These are phyloP conservation scores for Paecilomyces variotii DNA, from an alignment of 2,329 filamentous ascomycete genomes.

Conservation along the genomic window DNA sequence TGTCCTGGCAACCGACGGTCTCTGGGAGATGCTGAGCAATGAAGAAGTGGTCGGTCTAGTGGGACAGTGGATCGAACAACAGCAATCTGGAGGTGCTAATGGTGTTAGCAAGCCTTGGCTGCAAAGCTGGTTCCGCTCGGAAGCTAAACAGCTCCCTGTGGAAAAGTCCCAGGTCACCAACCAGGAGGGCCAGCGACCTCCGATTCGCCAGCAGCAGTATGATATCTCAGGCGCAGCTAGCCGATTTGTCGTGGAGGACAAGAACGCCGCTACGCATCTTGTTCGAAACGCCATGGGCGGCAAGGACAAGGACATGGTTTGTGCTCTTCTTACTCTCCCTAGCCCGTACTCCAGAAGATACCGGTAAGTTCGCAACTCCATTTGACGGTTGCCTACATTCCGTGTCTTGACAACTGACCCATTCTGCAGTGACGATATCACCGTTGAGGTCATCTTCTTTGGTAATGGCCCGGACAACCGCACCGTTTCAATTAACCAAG, in stretches of 20 bases:
- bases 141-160: conserved; percentile 60
- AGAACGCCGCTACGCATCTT: conserved; percentile 92
- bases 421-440: conserved; percentile 72
- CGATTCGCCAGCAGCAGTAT: conserved; percentile 87
- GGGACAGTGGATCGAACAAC: conserved; percentile 89
- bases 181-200: conserved; percentile 64
- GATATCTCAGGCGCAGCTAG: conserved; percentile 61
- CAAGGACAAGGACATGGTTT: conserved; percentile 87
- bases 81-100: conserved; percentile 39
- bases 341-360: conserved; percentile 88
- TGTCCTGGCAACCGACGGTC: conserved; percentile 89
- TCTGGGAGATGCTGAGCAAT: conserved; percentile 99
- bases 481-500: conserved; percentile 73
- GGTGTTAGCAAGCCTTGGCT: conserved; percentile 54
- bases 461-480: conserved; percentile 70
- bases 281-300: conserved; percentile 92
- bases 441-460: conserved; percentile 98
- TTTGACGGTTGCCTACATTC: not conserved
- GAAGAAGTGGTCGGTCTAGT: conserved; percentile 96
- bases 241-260: conserved; percentile 89
- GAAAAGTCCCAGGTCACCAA: conserved; percentile 50
- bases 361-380: conserved; percentile 50
- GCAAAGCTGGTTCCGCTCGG: conserved; percentile 57
- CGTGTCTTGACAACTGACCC: conserved; percentile 12
- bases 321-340: conserved; percentile 81